Evolutionary conservation across 2,329 filamentous ascomycete genomes (phyloP).

Genomic region (Decorospora gaudefroyi): DNA sequence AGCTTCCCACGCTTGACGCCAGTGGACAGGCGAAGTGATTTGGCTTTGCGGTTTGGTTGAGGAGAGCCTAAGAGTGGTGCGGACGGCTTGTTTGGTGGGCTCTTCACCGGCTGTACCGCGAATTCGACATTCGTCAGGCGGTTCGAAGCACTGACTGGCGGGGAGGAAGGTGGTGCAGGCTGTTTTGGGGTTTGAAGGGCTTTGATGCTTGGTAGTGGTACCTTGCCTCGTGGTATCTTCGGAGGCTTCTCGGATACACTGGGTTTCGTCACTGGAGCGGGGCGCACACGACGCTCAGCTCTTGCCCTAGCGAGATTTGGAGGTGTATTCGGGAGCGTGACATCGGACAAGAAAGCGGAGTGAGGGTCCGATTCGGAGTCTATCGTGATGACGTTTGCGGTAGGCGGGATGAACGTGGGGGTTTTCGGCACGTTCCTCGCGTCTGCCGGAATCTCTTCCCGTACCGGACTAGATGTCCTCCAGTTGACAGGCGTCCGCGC

Average conservation of each 20-base stretch:
- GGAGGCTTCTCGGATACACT: conserved; percentile 16
- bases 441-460: conserved; percentile 21
- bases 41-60: conserved; percentile 34
- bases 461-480: conserved; percentile 23
- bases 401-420: conserved; percentile 24
- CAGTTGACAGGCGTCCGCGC: conserved; percentile 12
- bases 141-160: conserved; percentile 46
- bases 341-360: conserved; percentile 25
- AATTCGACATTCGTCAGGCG: conserved; percentile 44
- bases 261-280: conserved; percentile 10
- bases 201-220: conserved; percentile 31
- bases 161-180: conserved; percentile 40
- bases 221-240: conserved; percentile 31
- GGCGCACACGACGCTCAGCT: background rate
- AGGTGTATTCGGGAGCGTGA: conserved; percentile 33
- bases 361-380: conserved; percentile 41
- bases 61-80: conserved; percentile 21
- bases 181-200: conserved; percentile 31
- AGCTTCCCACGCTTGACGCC: conserved; percentile 51
- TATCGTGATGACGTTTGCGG: conserved; percentile 43
- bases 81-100: conserved; percentile 10
- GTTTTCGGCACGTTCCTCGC: conserved; percentile 25
- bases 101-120: conserved; percentile 21
- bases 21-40: conserved; percentile 46
- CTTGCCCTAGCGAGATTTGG: conserved; percentile 7